phyloP scores from a whole-genome alignment of 1,284 basidiomycete genomes.

The Golubevia sp. region DNA sequence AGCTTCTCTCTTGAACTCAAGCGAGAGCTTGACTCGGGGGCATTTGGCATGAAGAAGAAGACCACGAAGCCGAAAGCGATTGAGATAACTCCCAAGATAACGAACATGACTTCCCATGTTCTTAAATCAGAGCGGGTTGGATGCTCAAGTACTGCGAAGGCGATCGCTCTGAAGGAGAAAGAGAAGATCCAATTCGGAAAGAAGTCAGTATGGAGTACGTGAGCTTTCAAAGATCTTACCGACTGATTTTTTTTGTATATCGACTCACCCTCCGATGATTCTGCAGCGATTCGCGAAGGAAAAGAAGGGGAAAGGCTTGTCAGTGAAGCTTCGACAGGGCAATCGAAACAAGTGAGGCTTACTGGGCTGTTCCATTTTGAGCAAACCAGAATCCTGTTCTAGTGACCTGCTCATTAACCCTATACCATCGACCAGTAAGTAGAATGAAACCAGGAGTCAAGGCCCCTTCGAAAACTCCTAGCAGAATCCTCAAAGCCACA shows the following conservation, averaged over 20 bases:
- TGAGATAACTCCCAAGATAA: conserved; percentile 39
- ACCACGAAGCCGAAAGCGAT: conserved; percentile 28
- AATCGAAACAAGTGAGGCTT: too few relatives aligned
- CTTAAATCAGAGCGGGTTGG: conserved; percentile 15
- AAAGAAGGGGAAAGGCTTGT: too few relatives aligned
- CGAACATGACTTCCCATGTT: conserved; percentile 43
- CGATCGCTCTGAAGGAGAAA: too few relatives aligned
- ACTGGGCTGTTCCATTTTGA: conserved; percentile 45
- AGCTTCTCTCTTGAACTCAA: not conserved
- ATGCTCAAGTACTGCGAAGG: conserved; percentile 33
- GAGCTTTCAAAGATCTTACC: too few relatives aligned
- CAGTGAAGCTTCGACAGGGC: too few relatives aligned
- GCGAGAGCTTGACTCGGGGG: conserved; percentile 21
- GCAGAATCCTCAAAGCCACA: conserved; percentile 28
- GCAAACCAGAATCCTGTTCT: conserved; percentile 40
- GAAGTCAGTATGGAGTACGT: too few relatives aligned
- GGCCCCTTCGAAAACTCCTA: conserved; percentile 38
- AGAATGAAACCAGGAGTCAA: conserved; percentile 41
- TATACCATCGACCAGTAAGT: conserved; percentile 42
- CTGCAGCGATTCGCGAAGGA: too few relatives aligned
- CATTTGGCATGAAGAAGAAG: conserved; percentile 32
- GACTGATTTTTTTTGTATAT: too few relatives aligned
- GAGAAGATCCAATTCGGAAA: too few relatives aligned
- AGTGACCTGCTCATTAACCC: conserved; percentile 27
- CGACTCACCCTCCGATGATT: too few relatives aligned